Evolutionary conservation across 345 rosid species (phyloP), one percentile per base, ranked within the genome.

Genomic region (Excoecaria cochinchinensis): DNA sequence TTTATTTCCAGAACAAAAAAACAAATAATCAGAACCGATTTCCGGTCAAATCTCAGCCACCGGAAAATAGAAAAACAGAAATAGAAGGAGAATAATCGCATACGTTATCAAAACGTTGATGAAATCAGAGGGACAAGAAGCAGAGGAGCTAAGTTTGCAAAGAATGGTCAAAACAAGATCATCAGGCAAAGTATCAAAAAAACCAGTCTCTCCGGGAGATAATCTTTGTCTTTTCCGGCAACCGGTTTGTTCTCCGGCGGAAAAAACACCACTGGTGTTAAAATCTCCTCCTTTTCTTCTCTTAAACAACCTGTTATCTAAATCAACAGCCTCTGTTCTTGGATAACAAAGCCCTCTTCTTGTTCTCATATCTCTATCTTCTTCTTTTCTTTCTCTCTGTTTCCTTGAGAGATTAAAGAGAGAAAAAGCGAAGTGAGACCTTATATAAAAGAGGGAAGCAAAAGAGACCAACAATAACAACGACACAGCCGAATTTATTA

Each of bases 161-260:
- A 94, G 88, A 46, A 94, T 90, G 58, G 76, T 84, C 48, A 86
- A 73, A 69, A 94, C 90, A 79, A 94, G 89, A 84, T 94, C 98
- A 62, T 94, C 97, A 0, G 98, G 97, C 13, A 94, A 82, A 19
- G 82, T 64, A 74, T 92, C 95, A 17, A 94, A 84, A 31, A 86
- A 80, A 76, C 92, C 94, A 50, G 64, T 46, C 13, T 69, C 22
- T 8, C 47, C 71, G 22, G 74, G 60, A 12, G 77, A 73, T 22
- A 82, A 21, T 55, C 89, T 72, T 9, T 65, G 87, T 36, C 85
- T 85, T 78, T 86, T 88, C 70, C 80, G 79, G 80, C 42, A 12
- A 70, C 52, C 39, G 56, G 59, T 75, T 22, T 74, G 77, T 3
- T 84, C 88, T 17, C 73, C 86, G 78, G 56, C 70, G 60, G 55